Conservation (phyloP, 192 early-diverging fungal genomes). For the Umbelopsis ramanniana region DNA sequence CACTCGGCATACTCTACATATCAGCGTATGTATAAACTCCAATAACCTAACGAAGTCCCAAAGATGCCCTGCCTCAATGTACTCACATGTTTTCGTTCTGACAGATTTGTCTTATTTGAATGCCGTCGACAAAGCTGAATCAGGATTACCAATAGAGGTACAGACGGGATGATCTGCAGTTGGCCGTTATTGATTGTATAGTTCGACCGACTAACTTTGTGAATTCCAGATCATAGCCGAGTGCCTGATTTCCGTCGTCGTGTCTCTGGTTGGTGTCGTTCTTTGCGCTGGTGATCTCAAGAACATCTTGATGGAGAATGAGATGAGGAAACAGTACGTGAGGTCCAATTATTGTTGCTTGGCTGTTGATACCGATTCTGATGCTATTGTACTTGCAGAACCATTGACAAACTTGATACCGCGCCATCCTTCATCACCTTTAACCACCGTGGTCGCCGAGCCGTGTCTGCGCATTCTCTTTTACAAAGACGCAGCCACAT, state of each 20-base stretch:
- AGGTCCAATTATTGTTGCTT: background rate
- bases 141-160: slow-evolving; percentile 53
- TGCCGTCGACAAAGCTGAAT: slow-evolving; percentile 49
- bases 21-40: slow-evolving; percentile 43
- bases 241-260: slow-evolving; percentile 49
- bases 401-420: slow-evolving; percentile 64
- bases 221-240: slow-evolving; percentile 51
- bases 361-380: background rate
- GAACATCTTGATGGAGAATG: slow-evolving; percentile 60
- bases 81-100: background rate
- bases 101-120: slow-evolving; percentile 60
- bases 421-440: slow-evolving; percentile 62
- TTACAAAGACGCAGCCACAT: slow-evolving; percentile 25
- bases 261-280: slow-evolving; percentile 53
- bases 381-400: slow-evolving; percentile 36
- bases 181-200: background rate
- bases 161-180: background rate
- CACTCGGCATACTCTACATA: slow-evolving; percentile 62
- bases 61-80: background rate
- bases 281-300: slow-evolving; percentile 59
- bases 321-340: slow-evolving; percentile 63
- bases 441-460: slow-evolving; percentile 55
- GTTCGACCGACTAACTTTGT: background rate
- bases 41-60: background rate
- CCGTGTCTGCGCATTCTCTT: slow-evolving; percentile 14